Evolutionary conservation across 768 basidiomycete genomes (phyloP).

Genomic region (Pleurotus djamor): DNA sequence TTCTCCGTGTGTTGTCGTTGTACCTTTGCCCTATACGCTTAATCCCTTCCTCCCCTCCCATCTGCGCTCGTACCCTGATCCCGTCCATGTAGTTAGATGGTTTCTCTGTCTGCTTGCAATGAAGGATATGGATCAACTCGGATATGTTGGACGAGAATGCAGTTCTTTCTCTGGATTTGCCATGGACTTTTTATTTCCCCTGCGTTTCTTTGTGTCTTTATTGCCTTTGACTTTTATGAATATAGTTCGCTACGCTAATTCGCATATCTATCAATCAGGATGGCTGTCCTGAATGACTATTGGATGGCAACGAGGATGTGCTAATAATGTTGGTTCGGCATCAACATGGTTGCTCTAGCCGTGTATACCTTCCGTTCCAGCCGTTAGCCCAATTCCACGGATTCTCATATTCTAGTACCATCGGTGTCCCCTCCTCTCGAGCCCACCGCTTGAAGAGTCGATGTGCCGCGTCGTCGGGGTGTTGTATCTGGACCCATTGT

Average conservation of each 20-base stretch:
- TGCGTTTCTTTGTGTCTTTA: not conserved
- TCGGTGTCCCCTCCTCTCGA: not conserved
- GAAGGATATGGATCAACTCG: not conserved
- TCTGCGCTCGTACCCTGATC: no score
- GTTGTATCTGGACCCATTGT: not conserved
- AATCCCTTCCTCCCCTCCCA: not conserved
- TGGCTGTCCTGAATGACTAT: no score
- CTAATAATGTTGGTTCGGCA: no score
- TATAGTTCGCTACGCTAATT: not conserved
- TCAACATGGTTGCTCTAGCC: no score
- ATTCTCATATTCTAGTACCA: not conserved
- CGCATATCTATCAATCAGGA: no score
- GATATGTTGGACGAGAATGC: not conserved
- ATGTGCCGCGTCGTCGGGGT: not conserved
- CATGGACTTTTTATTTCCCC: not conserved
- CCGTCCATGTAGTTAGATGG: not conserved
- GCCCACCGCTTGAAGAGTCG: not conserved
- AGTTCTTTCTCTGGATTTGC: not conserved
- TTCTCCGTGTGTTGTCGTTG: slow-evolving; percentile 5
- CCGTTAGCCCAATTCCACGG: no score
- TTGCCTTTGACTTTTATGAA: not conserved
- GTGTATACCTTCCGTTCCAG: no score
- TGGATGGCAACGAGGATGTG: no score
- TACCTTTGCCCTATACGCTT: slow-evolving; percentile 12
- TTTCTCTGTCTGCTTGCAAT: not conserved